Evolutionary conservation across 73 alveolate genomes (phyloP), one percentile per base, ranked within the genome.

Genomic region (Tetrahymena thermophila): DNA sequence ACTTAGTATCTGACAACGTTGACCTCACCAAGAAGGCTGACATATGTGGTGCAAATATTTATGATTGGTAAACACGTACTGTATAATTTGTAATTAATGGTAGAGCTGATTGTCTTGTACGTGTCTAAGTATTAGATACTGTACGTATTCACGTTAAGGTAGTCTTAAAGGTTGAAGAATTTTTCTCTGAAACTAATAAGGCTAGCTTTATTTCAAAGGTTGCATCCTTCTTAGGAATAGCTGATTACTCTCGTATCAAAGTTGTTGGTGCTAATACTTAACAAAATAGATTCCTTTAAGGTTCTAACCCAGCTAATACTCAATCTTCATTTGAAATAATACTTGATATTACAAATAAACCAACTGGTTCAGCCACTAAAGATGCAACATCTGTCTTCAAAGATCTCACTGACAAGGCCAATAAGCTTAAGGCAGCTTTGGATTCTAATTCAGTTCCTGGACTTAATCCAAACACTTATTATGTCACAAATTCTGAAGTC

Each of bases 41-140:
- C 84, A 34, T 85, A 43, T 95, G 97, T 93, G 97, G 97, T 17
- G 97, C 97, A 15, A 95, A 95, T 55, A 95, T 85, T 55, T 95
- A 95, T n/a, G 93, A 55, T 84, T 95, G 83, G 93, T 85, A 40
- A 8, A 85, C 93, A 43, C 93, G 97, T 85, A 95, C 97, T 0
- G 58, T 95, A 35, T 94, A 95, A 35, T 95, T 95, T 89, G 97
- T 95, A 3, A 35, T 95, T 10, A 95, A 44, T 11, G 97, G 95
- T 14, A 19, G 34, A 38, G 35, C 94, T 14, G 95, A 56, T 31
- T 95, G 97, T 43, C 37, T 71, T 4, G 31, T 71, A 3, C 89
- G 89, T 71, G 43, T 34, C n/a, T 25, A 19, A 25, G 89, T 71
- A 0, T 17, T 71, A 0, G 89, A 71, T 31, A 71, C 89, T 5